phyloP scores from a whole-genome alignment of 2,329 filamentous ascomycete species.

The Corynespora cassiicola region DNA sequence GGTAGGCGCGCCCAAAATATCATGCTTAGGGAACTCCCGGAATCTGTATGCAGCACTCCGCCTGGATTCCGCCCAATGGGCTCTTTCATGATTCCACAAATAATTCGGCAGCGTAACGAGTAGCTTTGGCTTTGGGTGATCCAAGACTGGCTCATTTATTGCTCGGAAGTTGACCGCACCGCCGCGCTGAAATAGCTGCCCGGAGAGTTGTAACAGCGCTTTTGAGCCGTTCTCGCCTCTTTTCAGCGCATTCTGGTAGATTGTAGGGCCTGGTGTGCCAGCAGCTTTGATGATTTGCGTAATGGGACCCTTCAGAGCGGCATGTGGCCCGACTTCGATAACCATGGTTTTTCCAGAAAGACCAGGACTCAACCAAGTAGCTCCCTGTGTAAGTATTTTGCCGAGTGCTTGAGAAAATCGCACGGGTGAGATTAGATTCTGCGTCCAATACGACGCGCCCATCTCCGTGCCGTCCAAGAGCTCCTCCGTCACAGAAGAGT shows the following conservation, averaged over 20 bases:
- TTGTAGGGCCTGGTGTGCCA: neutral
- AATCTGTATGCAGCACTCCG: conserved; percentile 11
- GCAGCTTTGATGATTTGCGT: conserved; percentile 39
- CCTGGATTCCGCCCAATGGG: conserved; percentile 7
- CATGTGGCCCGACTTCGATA: conserved; percentile 35
- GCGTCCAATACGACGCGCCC: conserved; percentile 20
- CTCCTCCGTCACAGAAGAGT: no score
- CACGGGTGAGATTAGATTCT: conserved; percentile 26
- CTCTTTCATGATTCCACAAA: no score
- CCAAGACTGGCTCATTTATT: no score
- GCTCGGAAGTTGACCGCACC: conserved; percentile 12
- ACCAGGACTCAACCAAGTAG: neutral
- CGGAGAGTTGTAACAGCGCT: conserved; percentile 17
- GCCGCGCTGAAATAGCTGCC: conserved; percentile 17
- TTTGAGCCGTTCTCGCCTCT: conserved; percentile 12
- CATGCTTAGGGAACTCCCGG: conserved; percentile 17
- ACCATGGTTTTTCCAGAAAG: conserved; percentile 5
- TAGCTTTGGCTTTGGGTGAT: no score
- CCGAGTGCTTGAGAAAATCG: conserved; percentile 18
- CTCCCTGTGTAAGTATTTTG: neutral
- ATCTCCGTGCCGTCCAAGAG: neutral
- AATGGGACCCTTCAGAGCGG: conserved; percentile 50
- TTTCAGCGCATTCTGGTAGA: conserved; percentile 14
- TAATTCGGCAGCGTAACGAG: no score
- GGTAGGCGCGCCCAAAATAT: conserved; percentile 27